Evolutionary conservation across 2,329 filamentous ascomycete species (phyloP), one percentile per base, ranked within the genome.

Genomic region (Alternaria metachromatica): DNA sequence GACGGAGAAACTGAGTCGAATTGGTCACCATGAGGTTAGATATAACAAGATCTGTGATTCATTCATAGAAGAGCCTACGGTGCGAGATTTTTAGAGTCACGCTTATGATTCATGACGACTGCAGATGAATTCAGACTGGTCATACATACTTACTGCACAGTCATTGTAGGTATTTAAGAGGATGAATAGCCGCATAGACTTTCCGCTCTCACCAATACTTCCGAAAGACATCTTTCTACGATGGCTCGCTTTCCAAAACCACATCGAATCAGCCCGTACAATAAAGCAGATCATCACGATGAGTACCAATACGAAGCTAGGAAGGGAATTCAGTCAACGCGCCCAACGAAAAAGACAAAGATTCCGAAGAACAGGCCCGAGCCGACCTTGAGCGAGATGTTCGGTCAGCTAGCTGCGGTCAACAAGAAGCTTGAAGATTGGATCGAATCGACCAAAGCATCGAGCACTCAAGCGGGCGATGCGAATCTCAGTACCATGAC

Each of bases 151-250:
- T 37, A 15, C 30, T 33, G 30, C 30, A 37, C 13, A 37, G 30
- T 41, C 33, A 41, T n/a, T n/a, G 8, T n/a, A 10, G 4, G 33
- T n/a, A 41, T 41, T 41, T 41, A 1, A 41, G 15, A 41, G 8
- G 4, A 41, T 9, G 15, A 41, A n/a, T 5, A n/a, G 33, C 33
- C 2, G 33, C 7, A n/a, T 41, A 41, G 48, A 37, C 54, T 60
- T 44, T 55, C 51, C 30, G 9, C 58, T 49, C 61, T 55, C 54
- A 56, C 15, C 43, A 62, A 43, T 30, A 53, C 49, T 62, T 59
- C 30, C 51, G 25, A 64, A 51, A 41, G 10, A 28, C 26, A 28
- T 18, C 33, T 5, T 41, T 37, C 30, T 37, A 37, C 13, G 9
- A 37, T 26, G 25, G 25, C 25, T 26, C 25, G 25, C 25, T 26